Conservation (phyloP, 1,284 basidiomycete genomes). For the Calocybe gambosa region DNA sequence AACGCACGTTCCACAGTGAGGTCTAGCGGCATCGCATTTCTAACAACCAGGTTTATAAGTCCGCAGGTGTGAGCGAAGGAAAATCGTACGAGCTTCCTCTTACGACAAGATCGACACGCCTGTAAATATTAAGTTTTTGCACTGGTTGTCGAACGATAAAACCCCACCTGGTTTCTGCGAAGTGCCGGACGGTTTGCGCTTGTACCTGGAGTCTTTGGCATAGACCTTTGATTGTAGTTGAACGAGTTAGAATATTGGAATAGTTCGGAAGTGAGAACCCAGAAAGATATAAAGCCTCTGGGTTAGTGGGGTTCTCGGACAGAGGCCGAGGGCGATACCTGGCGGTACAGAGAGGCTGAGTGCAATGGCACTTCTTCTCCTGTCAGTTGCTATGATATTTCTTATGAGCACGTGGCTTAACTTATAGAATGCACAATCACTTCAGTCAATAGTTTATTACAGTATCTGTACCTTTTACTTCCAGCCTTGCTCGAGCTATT, state of each 20-base stretch:
- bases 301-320: slow-evolving; percentile 9
- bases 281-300: not conserved
- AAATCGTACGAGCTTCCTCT: slow-evolving; percentile 67
- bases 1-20: slow-evolving; percentile 76
- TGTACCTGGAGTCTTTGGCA: slow-evolving; percentile 57
- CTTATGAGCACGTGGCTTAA: slow-evolving; percentile 8
- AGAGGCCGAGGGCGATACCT: slow-evolving; percentile 5
- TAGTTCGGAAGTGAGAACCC: not conserved
- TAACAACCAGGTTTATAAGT: slow-evolving; percentile 23
- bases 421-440: not conserved
- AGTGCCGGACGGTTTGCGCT: slow-evolving; percentile 52
- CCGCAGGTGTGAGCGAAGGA: not conserved
- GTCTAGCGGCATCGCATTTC: slow-evolving; percentile 81
- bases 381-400: slow-evolving; percentile 4
- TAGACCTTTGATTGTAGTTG: slow-evolving; percentile 21
- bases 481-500: not conserved
- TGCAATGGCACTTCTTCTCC: not conserved
- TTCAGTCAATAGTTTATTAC: not conserved
- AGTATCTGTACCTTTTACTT: not conserved
- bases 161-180: slow-evolving; percentile 67
- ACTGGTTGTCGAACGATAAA: not conserved
- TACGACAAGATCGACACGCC: slow-evolving; percentile 77
- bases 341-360: not conserved
- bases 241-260: not conserved
- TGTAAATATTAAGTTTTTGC: slow-evolving; percentile 20